phyloP scores from a whole-genome alignment of 345 rosid species.

The Chamaenerion angustifolium region DNA sequence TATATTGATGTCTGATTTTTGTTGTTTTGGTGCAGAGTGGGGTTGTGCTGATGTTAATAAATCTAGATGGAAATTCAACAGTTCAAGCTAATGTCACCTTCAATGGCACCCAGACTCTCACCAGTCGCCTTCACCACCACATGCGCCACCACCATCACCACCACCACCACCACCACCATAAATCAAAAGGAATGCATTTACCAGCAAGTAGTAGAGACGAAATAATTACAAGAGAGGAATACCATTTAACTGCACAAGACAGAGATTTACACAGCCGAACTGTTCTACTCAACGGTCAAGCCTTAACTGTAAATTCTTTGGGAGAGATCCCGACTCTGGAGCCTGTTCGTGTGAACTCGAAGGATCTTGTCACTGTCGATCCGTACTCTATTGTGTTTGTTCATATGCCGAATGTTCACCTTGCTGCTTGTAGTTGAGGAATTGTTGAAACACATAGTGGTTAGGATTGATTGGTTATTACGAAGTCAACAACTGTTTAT shows the following conservation, averaged over 20 bases:
- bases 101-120: constrained; percentile 15
- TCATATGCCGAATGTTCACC: constrained; percentile 30
- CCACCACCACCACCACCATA: constrained; percentile 10
- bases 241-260: constrained; percentile 64
- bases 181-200: constrained; percentile 5
- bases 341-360: constrained; percentile 32
- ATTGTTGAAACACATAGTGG: constrained; percentile 6
- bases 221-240: constrained; percentile 49
- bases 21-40: constrained; percentile 49
- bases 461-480: constrained; percentile 5
- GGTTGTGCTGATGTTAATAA: constrained; percentile 51
- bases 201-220: constrained; percentile 11
- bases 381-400: constrained; percentile 64
- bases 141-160: constrained; percentile 13
- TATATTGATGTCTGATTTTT: no score
- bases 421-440: constrained; percentile 41
- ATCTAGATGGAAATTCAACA: constrained; percentile 51
- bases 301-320: constrained; percentile 32
- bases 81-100: constrained; percentile 26
- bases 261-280: constrained; percentile 70
- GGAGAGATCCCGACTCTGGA: constrained; percentile 61
- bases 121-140: neutral
- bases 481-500: no score
- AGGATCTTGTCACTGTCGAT: constrained; percentile 34
- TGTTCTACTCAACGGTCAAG: constrained; percentile 72